Evolutionary conservation across 2,329 filamentous ascomycete genomes (phyloP).

Genomic region (Phialophora tarda): DNA sequence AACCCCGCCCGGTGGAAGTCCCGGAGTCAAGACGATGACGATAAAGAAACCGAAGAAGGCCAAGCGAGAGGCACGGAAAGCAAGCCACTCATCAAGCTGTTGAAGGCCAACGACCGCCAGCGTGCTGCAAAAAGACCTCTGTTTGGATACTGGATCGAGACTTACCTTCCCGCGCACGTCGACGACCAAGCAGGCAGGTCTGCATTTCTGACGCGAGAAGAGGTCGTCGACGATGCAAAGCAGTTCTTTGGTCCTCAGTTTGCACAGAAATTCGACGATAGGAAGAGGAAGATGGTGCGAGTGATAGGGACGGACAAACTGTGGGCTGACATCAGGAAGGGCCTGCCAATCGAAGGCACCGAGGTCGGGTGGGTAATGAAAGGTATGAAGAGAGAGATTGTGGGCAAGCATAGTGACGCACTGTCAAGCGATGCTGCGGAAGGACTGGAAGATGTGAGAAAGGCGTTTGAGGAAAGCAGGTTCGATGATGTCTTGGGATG

Average conservation of each 20-base stretch:
- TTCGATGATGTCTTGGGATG: slow-evolving; percentile 29
- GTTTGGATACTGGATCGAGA: slow-evolving; percentile 38
- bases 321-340: slow-evolving; percentile 34
- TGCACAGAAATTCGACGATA: slow-evolving; percentile 23
- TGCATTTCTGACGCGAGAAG: slow-evolving; percentile 29
- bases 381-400: slow-evolving; percentile 33
- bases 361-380: slow-evolving; percentile 30
- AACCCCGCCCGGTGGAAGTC: slow-evolving; percentile 15
- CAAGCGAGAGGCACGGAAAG: background rate
- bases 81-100: background rate
- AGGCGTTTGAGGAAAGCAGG: slow-evolving; percentile 16
- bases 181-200: slow-evolving; percentile 19
- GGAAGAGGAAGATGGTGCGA: slow-evolving; percentile 16
- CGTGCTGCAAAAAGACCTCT: slow-evolving; percentile 44
- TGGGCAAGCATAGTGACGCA: slow-evolving; percentile 5
- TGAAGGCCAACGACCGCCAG: slow-evolving; percentile 36
- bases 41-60: slow-evolving; percentile 44
- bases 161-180: slow-evolving; percentile 33
- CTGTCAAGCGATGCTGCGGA: background rate
- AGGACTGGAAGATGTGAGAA: slow-evolving; percentile 4
- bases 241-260: slow-evolving; percentile 33
- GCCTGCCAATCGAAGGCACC: slow-evolving; percentile 20
- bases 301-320: slow-evolving; percentile 24
- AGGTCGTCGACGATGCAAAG: slow-evolving; percentile 33
- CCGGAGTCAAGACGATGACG: slow-evolving; percentile 53